A percentile compares a stretch with the other conserved stretches of the same genome.
Conservation (phyloP, 192 early-diverging fungal genomes). For the Coemansia reversa region DNA sequence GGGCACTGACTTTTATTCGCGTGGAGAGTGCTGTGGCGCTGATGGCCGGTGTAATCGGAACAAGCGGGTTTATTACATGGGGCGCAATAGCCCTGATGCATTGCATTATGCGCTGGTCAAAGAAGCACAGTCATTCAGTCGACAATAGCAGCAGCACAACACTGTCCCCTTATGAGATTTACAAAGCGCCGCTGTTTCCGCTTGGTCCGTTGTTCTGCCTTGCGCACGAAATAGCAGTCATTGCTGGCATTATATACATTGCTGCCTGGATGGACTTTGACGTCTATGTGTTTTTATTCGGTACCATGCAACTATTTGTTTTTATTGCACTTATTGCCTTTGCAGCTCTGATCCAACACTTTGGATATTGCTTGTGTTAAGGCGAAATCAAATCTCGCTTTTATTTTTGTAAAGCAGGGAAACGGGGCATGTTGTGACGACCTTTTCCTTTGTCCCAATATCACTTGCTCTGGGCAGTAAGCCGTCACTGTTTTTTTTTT, state of each 20-base stretch:
- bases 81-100: constrained; percentile 24
- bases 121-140: constrained; percentile 4
- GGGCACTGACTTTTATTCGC: constrained; percentile 15
- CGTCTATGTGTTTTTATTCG: constrained; percentile 20
- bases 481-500: not conserved
- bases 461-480: not conserved
- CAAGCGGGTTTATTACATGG: constrained; percentile 24
- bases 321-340: constrained; percentile 9
- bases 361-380: constrained; percentile 23
- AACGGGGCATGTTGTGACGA: too few species aligned
- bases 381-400: not conserved
- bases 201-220: constrained; percentile 19
- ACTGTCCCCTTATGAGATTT: constrained; percentile 1
- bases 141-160: constrained; percentile 2
- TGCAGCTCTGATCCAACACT: constrained; percentile 16
- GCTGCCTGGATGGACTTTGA: constrained; percentile 11
- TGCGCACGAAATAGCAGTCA: not conserved
- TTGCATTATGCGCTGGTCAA: constrained; percentile 24
- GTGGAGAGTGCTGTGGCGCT: constrained; percentile 7
- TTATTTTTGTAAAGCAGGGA: not conserved
- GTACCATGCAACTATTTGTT: constrained; percentile 12
- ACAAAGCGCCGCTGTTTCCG: constrained; percentile 17
- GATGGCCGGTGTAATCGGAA: constrained; percentile 16
- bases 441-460: not conserved
- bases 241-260: constrained; percentile 14